A percentile compares a stretch with the other conserved stretches of the same genome.
phyloP scores from a whole-genome alignment of 441 rosid genomes.

The Viola pubescens region DNA sequence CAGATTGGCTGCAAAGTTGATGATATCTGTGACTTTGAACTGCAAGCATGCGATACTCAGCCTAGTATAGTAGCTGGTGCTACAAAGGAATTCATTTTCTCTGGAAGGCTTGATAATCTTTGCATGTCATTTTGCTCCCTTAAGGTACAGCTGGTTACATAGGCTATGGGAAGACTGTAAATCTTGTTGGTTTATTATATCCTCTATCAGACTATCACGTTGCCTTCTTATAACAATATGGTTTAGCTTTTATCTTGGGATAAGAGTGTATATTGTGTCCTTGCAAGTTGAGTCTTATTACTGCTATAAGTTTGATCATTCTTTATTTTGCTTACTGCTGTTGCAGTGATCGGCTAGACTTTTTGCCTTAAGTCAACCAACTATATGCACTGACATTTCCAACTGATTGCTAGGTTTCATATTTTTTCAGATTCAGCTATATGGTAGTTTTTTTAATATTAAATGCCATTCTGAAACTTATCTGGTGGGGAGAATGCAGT shows the following conservation, averaged over 20 bases:
- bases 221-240: not conserved
- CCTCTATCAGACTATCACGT: not conserved
- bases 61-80: conserved; percentile 82
- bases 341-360: not conserved
- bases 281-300: too few relatives aligned
- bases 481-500: not conserved
- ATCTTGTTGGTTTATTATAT: conserved; percentile 3
- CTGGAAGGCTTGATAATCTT: conserved; percentile 97
- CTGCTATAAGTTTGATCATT: not conserved
- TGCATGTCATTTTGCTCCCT: conserved; percentile 96
- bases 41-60: conserved; percentile 98
- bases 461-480: not conserved
- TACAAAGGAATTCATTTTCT: conserved; percentile 78
- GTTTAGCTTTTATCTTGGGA: not conserved
- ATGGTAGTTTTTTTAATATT: not conserved
- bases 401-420: not conserved
- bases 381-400: conserved; percentile 7
- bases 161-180: not conserved
- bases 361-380: not conserved
- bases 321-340: not conserved
- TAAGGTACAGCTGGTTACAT: conserved; percentile 38
- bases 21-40: conserved; percentile 86
- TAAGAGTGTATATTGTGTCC: too few relatives aligned
- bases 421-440: conserved; percentile 6
- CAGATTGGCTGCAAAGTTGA: conserved; percentile 58